phyloP scores from a whole-genome alignment of 164 flowering plant genomes.

The Stephania cephalantha region DNA sequence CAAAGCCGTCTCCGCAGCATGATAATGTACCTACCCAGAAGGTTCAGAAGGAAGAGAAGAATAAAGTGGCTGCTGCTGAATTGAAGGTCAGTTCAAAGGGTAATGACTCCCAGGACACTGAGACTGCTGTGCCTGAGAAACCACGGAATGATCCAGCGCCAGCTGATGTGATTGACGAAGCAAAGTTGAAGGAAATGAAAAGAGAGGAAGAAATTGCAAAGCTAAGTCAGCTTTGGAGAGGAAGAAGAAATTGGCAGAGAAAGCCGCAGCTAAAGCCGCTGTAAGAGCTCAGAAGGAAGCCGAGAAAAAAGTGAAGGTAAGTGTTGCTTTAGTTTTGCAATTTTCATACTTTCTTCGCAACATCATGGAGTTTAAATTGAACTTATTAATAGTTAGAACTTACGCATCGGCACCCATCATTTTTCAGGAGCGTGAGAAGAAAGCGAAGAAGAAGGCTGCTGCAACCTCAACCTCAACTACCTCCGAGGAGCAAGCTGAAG shows the following conservation, averaged over 20 bases:
- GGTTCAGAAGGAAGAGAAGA: slow-evolving; percentile 40
- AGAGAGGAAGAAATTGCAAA: slow-evolving; percentile 87
- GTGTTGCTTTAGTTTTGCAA: slow-evolving; percentile 14
- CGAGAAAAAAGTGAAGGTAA: slow-evolving; percentile 87
- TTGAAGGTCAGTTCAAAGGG: slow-evolving; percentile 20
- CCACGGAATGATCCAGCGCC: slow-evolving; percentile 26
- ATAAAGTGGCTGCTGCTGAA: slow-evolving; percentile 17
- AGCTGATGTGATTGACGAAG: slow-evolving; percentile 37
- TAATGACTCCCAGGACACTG: slow-evolving; percentile 30
- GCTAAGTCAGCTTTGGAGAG: slow-evolving; percentile 62
- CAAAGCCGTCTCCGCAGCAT: slow-evolving; percentile 25
- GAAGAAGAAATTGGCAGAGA: slow-evolving; percentile 38
- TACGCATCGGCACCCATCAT: neutral
- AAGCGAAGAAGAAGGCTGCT: slow-evolving; percentile 62
- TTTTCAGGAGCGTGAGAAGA: slow-evolving; percentile 79
- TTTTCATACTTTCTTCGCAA: neutral
- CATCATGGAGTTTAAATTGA: neutral
- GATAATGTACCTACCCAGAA: slow-evolving; percentile 28
- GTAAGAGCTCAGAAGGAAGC: slow-evolving; percentile 81
- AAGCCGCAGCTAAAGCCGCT: slow-evolving; percentile 63
- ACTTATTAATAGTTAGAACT: neutral
- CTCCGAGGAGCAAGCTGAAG: slow-evolving; percentile 39
- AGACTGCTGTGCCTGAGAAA: slow-evolving; percentile 23
- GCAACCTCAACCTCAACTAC: slow-evolving; percentile 20
- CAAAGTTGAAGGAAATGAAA: slow-evolving; percentile 66